phyloP scores from a whole-genome alignment of 2,329 filamentous ascomycete genomes.

The Neofusicoccum ribis region DNA sequence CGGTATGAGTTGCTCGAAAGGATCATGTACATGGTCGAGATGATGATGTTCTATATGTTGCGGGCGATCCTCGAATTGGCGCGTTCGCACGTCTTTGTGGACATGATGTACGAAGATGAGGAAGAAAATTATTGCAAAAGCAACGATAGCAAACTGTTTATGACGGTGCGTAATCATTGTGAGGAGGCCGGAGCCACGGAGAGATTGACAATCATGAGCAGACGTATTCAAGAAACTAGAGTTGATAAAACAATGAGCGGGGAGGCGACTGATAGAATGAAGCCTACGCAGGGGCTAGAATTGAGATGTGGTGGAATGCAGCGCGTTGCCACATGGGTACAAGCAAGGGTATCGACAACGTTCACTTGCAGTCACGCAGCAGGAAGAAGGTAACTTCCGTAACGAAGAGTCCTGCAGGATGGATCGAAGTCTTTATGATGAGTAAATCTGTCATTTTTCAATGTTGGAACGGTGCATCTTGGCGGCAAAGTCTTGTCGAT shows the following conservation, averaged over 20 bases:
- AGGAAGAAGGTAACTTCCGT: not conserved
- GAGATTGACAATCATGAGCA: not conserved
- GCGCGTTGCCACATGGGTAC: constrained; percentile 6
- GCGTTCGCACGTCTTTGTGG: not conserved
- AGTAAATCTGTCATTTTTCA: not conserved
- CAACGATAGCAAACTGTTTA: not conserved
- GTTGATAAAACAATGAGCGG: not conserved
- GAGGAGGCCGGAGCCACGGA: not conserved
- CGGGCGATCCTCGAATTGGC: not conserved
- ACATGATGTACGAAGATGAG: not conserved
- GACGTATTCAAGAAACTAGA: not conserved
- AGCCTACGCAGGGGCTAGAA: not conserved
- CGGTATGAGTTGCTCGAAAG: not conserved
- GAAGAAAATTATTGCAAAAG: not conserved
- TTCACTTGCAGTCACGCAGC: not conserved
- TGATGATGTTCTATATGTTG: no score
- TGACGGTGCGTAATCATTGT: constrained; percentile 6
- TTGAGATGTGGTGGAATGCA: constrained; percentile 1
- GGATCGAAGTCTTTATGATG: not conserved
- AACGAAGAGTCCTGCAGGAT: not conserved
- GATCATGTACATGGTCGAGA: not conserved
- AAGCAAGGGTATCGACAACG: constrained; percentile 1
- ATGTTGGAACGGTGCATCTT: not conserved
- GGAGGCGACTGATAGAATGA: not conserved
- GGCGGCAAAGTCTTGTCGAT: not conserved